Conservation (phyloP, 176 grass and related monocot species). For the Chloris gayana region DNA sequence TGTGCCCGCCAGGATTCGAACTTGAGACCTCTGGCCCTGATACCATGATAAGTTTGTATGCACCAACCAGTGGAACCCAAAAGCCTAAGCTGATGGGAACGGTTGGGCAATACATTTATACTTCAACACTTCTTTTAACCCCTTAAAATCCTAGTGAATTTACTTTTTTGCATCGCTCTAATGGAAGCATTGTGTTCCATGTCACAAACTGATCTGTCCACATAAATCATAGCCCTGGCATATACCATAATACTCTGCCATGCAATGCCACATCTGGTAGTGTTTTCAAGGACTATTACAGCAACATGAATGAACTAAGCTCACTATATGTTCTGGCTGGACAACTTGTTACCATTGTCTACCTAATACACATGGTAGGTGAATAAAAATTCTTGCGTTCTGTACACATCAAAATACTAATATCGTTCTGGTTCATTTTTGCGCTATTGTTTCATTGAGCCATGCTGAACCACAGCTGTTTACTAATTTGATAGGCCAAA, state of each 20-base stretch:
- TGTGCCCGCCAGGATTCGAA: too few relatives aligned
- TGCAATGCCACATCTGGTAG: neutral
- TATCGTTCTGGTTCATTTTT: neutral
- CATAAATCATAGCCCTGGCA: neutral
- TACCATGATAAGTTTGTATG: too few relatives aligned
- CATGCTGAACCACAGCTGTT: slow-evolving; percentile 8
- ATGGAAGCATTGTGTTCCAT: neutral
- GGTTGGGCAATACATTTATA: too few relatives aligned
- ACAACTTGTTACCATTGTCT: neutral
- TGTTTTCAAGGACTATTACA: neutral
- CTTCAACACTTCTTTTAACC: neutral
- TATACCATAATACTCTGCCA: neutral
- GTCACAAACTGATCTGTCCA: neutral
- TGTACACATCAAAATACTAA: neutral
- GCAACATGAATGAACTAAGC: neutral
- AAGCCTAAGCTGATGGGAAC: too few relatives aligned
- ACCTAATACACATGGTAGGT: neutral
- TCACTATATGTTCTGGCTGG: neutral
- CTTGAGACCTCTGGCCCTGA: too few relatives aligned
- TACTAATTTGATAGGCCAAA: slow-evolving; percentile 73
- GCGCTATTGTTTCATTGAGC: slow-evolving; percentile 1
- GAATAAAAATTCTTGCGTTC: neutral
- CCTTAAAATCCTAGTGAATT: slow-evolving; percentile 20
- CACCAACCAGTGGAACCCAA: too few relatives aligned
- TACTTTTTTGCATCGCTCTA: slow-evolving; percentile 14